Evolutionary conservation across 1,139 yeast species (phyloP).

Genomic region (Lipomyces yarrowii): DNA sequence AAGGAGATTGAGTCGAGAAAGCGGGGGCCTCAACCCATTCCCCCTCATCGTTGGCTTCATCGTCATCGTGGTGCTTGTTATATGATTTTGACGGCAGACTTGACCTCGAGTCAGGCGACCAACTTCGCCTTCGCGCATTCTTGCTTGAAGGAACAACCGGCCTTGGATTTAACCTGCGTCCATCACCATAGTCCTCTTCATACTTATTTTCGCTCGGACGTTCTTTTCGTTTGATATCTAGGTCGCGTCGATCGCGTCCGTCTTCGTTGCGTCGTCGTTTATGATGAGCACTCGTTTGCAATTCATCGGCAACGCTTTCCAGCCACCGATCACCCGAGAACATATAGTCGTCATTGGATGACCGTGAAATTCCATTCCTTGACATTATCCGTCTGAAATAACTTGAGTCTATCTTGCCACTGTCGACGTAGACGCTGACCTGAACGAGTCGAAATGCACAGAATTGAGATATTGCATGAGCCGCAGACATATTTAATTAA

Average conservation of each 20-base stretch:
- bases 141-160: not conserved
- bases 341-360: conserved; percentile 2
- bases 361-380: not conserved
- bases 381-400: not conserved
- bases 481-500: no score
- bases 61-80: not conserved
- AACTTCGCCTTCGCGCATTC: not conserved
- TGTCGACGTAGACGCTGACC: not conserved
- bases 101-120: not conserved
- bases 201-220: not conserved
- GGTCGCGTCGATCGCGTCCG: not conserved
- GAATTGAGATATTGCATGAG: no score
- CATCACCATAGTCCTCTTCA: not conserved
- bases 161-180: not conserved
- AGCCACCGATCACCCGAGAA: conserved; percentile 11
- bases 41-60: not conserved
- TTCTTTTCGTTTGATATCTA: not conserved
- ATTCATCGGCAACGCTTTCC: conserved; percentile 5
- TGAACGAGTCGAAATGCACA: not conserved
- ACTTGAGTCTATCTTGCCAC: not conserved
- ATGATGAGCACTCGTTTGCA: not conserved
- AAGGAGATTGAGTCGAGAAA: not conserved
- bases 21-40: not conserved
- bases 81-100: not conserved
- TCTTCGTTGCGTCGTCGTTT: not conserved